Evolutionary conservation across 805 yeast genomes (phyloP), one percentile per base, ranked within the genome.

Genomic region (Yamadazyma tumulicola): DNA sequence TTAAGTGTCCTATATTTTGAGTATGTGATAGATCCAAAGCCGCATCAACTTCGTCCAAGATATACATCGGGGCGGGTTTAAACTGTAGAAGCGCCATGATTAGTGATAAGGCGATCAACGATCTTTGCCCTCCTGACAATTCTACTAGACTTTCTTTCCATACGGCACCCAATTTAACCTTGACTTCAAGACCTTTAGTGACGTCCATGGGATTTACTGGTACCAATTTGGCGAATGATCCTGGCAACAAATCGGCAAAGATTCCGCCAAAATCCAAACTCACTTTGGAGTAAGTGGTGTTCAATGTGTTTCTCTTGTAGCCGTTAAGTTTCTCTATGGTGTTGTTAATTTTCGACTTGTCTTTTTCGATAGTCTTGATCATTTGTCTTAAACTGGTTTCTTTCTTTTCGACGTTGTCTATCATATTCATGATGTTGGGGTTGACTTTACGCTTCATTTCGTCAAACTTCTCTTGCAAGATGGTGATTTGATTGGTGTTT

Each of bases 41-140:
- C 1, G 99, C 98, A 64, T 93, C 98, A 24, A 93, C 97, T 63
- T 93, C 98, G 61, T 93, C 98, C 38, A 93, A 67, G 47, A 93
- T 91, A 54, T 93, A 93, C 95, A 93, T 85, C 6, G 98, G 98
- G 1, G 99, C 98, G 4, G 99, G 99, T 57, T 88, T 86, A 68
- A 85, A 91, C 57, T 88, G 95, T 32, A 93, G 67, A 41, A 93
- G 68, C 0, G 97, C 96, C 78, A 91, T 74, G 48, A 93, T 93
- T 48, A 91, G 68, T 3, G 97, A 85, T 37, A 93, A 65, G 0
- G 98, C 98, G 44, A 91, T 85, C 44, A 94, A 74, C 1, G 97
- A 93, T 47, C 97, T 65, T 59, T 93, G 99, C 13, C 99, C 99
- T 37, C 99, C 99, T 5, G 96, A 85, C 29, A 93, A 69, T 61